phyloP scores from a whole-genome alignment of 257 asterid genomes.

The Coffea canephora region DNA sequence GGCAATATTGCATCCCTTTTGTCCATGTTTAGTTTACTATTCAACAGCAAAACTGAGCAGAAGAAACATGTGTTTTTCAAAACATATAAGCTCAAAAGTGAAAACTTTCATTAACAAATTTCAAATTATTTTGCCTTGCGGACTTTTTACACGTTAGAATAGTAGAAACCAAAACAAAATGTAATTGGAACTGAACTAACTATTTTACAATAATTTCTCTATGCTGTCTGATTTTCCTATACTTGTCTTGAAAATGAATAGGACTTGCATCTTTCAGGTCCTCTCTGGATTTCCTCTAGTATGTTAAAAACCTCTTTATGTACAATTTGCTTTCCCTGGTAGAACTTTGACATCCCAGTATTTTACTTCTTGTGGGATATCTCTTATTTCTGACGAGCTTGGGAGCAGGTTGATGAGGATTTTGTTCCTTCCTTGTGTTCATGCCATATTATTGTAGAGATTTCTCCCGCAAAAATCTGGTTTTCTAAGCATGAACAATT shows the following conservation, averaged over 20 bases:
- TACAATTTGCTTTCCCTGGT: slow-evolving; percentile 17
- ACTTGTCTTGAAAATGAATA: slow-evolving; percentile 4
- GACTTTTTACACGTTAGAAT: slow-evolving; percentile 26
- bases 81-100: background rate
- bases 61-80: background rate
- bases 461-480: background rate
- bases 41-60: background rate
- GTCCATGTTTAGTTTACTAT: too few relatives aligned
- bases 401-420: slow-evolving; percentile 4
- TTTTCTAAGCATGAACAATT: background rate
- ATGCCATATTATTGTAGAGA: background rate
- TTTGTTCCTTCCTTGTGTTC: background rate
- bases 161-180: background rate
- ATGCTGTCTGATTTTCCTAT: background rate
- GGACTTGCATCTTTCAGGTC: background rate
- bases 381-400: background rate
- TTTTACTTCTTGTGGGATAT: too few relatives aligned
- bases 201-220: slow-evolving; percentile 13
- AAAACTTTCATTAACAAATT: slow-evolving; percentile 9
- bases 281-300: background rate
- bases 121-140: slow-evolving; percentile 33
- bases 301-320: slow-evolving; percentile 3
- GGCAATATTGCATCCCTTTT: too few relatives aligned
- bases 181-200: background rate
- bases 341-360: background rate